These are phyloP conservation scores for Fragaria vesca DNA, from an alignment of 306 rosid genomes.

Conservation along the genomic window DNA sequence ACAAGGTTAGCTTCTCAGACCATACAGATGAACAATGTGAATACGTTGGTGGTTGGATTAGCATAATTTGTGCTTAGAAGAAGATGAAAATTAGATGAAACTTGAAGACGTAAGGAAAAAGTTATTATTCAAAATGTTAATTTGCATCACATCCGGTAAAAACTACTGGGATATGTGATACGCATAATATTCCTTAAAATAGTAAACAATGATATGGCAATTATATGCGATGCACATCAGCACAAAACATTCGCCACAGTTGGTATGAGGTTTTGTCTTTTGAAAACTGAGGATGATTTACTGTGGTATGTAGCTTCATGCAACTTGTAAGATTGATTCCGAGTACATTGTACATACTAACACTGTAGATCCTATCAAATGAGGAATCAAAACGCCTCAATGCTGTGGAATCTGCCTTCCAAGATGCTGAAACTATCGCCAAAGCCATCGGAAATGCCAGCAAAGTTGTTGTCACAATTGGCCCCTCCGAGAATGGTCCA, in stretches of 20 bases:
- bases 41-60: neutral
- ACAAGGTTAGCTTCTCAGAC: conserved; percentile 55
- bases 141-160: too few relatives aligned
- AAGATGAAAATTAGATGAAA: neutral
- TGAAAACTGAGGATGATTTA: neutral
- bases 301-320: neutral
- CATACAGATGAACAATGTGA: neutral
- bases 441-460: conserved; percentile 96
- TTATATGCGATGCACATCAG: too few relatives aligned
- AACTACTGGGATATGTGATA: too few relatives aligned
- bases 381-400: conserved; percentile 87
- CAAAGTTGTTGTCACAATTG: conserved; percentile 90
- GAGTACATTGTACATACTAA: neutral
- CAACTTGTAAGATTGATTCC: neutral
- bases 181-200: too few relatives aligned
- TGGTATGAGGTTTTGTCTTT: neutral
- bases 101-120: neutral
- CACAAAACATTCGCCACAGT: neutral
- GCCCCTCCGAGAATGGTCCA: conserved; percentile 76
- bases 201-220: too few relatives aligned
- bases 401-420: conserved; percentile 73
- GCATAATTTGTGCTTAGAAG: neutral
- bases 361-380: conserved; percentile 67
- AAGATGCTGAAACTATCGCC: conserved; percentile 71
- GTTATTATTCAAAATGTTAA: too few relatives aligned